Percentiles rank a stretch among this genome's conserved stretches.
Conservation (phyloP, 768 basidiomycete species). For the Boletus bicolor region DNA sequence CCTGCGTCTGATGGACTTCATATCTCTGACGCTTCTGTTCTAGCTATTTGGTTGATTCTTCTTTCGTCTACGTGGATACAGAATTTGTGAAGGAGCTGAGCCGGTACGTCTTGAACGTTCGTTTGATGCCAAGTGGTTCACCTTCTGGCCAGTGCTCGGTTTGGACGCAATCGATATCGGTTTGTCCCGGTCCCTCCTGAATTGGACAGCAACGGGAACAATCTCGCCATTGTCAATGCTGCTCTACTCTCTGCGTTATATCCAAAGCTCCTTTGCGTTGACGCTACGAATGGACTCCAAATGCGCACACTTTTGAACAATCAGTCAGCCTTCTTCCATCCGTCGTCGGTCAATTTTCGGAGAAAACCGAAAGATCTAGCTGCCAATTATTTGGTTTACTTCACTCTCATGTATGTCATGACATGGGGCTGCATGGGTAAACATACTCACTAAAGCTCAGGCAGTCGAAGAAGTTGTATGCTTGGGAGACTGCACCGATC, state of each 20-base stretch:
- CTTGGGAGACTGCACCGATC: conserved; percentile 89
- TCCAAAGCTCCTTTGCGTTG: conserved; percentile 83
- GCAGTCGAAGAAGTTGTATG: conserved; percentile 92
- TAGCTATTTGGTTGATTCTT: conserved; percentile 86
- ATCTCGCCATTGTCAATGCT: conserved; percentile 67
- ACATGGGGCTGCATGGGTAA: not conserved
- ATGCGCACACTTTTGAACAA: conserved; percentile 83
- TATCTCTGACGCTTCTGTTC: not conserved
- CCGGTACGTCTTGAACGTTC: conserved; percentile 38
- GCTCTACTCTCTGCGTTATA: conserved; percentile 85
- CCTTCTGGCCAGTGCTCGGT: conserved; percentile 56
- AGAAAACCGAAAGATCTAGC: conserved; percentile 66
- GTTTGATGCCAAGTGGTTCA: conserved; percentile 1
- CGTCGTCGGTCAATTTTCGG: conserved; percentile 87
- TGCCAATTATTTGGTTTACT: conserved; percentile 73
- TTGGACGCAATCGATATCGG: conserved; percentile 67
- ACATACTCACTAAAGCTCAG: conserved; percentile 37
- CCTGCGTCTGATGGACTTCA: conserved; percentile 1
- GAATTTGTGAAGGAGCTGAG: conserved; percentile 67
- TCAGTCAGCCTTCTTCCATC: conserved; percentile 77
- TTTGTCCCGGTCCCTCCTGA: conserved; percentile 75
- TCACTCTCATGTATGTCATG: conserved; percentile 74
- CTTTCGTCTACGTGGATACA: conserved; percentile 70
- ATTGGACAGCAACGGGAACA: conserved; percentile 65
- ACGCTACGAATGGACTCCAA: conserved; percentile 48